Conservation (phyloP, 352 stramenopile species). For the Blastocystis sp. region DNA sequence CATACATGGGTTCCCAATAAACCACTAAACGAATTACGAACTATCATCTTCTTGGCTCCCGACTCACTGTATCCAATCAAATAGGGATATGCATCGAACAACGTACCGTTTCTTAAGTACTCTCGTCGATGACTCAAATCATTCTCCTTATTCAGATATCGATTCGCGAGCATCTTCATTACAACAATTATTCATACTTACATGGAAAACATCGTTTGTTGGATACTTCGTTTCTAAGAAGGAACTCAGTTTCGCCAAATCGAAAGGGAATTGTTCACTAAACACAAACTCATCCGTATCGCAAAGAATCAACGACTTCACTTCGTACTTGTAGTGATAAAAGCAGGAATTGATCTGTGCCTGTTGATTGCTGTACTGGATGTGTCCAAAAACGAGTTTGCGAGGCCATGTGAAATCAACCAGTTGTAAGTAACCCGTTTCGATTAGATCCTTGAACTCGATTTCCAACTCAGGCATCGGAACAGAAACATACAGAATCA, state of each 20-base stretch:
- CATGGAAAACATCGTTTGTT: not conserved
- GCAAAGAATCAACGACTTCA: constrained; percentile 6
- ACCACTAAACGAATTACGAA: not conserved
- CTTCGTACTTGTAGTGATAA: not conserved
- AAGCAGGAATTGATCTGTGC: constrained; percentile 25
- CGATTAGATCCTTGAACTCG: not conserved
- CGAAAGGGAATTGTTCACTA: not conserved
- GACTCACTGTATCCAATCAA: not conserved
- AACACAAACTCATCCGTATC: constrained; percentile 42
- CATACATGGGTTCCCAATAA: not conserved
- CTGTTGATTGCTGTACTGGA: not conserved
- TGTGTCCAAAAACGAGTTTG: not conserved
- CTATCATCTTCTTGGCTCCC: not conserved
- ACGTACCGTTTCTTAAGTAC: not conserved
- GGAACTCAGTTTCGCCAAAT: not conserved
- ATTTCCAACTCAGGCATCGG: not conserved
- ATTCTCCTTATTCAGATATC: not conserved
- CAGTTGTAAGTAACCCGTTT: not conserved
- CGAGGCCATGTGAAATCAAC: constrained; percentile 31
- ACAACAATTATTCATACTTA: not conserved
- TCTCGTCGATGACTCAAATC: not conserved
- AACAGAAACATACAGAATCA: not conserved
- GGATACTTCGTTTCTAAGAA: not conserved
- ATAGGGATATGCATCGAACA: constrained; percentile 6
- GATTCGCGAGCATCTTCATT: not conserved